These are phyloP conservation scores for Zhuliangozyma parablackwelliae DNA, from an alignment of 1,139 yeast genomes.

Conservation along the genomic window DNA sequence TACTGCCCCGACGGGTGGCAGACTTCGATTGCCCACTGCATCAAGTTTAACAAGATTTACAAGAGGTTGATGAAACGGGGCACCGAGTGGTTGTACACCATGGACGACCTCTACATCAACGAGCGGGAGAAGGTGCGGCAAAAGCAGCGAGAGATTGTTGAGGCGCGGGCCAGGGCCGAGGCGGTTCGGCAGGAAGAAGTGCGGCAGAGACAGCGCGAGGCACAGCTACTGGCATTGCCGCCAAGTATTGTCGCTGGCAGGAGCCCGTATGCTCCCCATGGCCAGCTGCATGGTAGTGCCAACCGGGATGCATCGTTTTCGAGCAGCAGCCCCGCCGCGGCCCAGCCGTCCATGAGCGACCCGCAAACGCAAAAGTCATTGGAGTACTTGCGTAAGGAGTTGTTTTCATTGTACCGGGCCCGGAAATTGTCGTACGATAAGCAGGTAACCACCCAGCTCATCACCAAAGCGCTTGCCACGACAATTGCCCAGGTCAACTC, in stretches of 20 bases:
- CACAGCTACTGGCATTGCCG: conserved; percentile 24
- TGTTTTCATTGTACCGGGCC: conserved; percentile 64
- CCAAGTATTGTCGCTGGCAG: conserved; percentile 25
- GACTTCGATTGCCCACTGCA: conserved; percentile 82
- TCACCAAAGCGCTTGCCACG: conserved; percentile 90
- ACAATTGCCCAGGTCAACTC: conserved; percentile 87
- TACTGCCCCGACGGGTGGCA: conserved; percentile 99
- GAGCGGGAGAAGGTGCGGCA: conserved; percentile 76
- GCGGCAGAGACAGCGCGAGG: conserved; percentile 38
- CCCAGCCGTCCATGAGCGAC: conserved; percentile 38
- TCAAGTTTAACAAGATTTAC: conserved; percentile 81
- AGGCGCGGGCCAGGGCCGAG: conserved; percentile 55
- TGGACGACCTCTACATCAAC: conserved; percentile 77
- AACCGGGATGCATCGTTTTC: conserved; percentile 11
- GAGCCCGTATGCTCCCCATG: conserved; percentile 46
- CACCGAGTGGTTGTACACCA: conserved; percentile 84
- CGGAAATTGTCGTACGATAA: conserved; percentile 63
- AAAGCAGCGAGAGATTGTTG: conserved; percentile 60
- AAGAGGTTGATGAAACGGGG: conserved; percentile 62
- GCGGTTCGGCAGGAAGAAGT: conserved; percentile 50
- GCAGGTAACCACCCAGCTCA: conserved; percentile 69
- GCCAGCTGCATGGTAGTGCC: no score
- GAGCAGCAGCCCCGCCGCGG: conserved; percentile 8
- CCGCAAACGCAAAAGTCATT: conserved; percentile 52
- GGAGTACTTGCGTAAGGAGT: conserved; percentile 66